Percentiles rank a stretch among this genome's conserved stretches.
Conservation (phyloP, 495 filamentous ascomycete genomes). For the Podospora comata region DNA sequence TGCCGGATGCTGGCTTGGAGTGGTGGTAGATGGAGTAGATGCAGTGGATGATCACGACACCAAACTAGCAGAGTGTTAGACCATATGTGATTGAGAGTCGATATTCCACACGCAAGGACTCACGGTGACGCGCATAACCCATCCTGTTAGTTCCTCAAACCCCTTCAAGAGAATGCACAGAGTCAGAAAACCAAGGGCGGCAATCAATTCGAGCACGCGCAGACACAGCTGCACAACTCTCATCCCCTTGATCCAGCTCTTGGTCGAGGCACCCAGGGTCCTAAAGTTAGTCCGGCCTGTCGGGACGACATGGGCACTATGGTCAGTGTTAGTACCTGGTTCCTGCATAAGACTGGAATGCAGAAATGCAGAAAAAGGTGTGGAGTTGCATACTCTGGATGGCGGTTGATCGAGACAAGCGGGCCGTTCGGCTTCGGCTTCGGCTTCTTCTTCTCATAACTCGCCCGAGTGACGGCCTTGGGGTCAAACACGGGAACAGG, state of each 20-base stretch:
- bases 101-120: background rate
- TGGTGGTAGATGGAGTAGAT: conserved; percentile 79
- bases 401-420: conserved; percentile 71
- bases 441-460: conserved; percentile 55
- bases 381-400: conserved; percentile 66
- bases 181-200: conserved; percentile 65
- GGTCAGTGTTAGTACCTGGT: conserved; percentile 18
- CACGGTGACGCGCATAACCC: conserved; percentile 68
- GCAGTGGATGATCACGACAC: conserved; percentile 64
- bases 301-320: conserved; percentile 36
- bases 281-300: conserved; percentile 30
- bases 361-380: conserved; percentile 1
- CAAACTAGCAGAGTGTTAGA: conserved; percentile 48
- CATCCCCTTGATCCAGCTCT: conserved; percentile 62
- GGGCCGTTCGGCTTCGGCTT: conserved; percentile 72
- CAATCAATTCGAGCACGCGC: conserved; percentile 60
- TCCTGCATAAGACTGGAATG: conserved; percentile 1
- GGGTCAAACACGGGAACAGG: conserved; percentile 69
- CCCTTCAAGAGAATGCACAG: conserved; percentile 70
- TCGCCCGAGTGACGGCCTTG: conserved; percentile 73
- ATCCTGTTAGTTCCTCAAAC: conserved; percentile 58
- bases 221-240: conserved; percentile 64
- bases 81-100: background rate
- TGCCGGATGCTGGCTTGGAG: conserved; percentile 57
- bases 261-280: conserved; percentile 68